Evolutionary conservation across 1,139 yeast genomes (phyloP).

Genomic region (Meyerozyma sp.): DNA sequence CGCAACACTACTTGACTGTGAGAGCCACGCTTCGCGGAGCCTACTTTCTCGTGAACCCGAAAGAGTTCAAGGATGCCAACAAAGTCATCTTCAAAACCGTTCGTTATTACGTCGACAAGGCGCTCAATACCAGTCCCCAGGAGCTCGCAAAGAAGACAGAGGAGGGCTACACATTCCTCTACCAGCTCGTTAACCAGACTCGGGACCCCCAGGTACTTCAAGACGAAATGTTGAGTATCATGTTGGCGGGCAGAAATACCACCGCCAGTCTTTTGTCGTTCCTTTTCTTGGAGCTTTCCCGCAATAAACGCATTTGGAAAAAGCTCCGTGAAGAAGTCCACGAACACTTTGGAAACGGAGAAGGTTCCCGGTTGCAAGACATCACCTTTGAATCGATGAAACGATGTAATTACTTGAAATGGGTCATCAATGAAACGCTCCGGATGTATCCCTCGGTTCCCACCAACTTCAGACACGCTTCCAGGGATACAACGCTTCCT

Average conservation of each 20-base stretch:
- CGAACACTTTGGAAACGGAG: slow-evolving; percentile 8
- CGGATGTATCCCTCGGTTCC: slow-evolving; percentile 12
- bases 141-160: slow-evolving; percentile 8
- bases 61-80: slow-evolving; percentile 7
- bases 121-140: slow-evolving; percentile 7
- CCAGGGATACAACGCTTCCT: slow-evolving; percentile 11
- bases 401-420: slow-evolving; percentile 11
- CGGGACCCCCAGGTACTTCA: slow-evolving; percentile 10
- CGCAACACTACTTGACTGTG: slow-evolving; percentile 8
- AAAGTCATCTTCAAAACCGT: slow-evolving; percentile 9
- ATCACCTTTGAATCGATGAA: slow-evolving; percentile 11
- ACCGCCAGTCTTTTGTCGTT: slow-evolving; percentile 12
- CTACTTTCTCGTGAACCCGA: slow-evolving; percentile 6
- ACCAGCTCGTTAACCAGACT: slow-evolving; percentile 12
- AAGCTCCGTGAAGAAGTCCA: slow-evolving; percentile 8
- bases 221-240: slow-evolving; percentile 11
- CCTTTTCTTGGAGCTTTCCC: slow-evolving; percentile 10
- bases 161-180: slow-evolving; percentile 10
- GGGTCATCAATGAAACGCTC: slow-evolving; percentile 11
- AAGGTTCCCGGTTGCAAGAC: slow-evolving; percentile 6
- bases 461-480: slow-evolving; percentile 9
- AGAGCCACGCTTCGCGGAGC: slow-evolving; percentile 8
- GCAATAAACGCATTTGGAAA: slow-evolving; percentile 8
- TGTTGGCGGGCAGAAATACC: slow-evolving; percentile 14
- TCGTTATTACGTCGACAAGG: slow-evolving; percentile 10